Percentiles rank a stretch among this genome's conserved stretches.
Conservation (phyloP, 768 basidiomycete species). For the Boletus sp. region DNA sequence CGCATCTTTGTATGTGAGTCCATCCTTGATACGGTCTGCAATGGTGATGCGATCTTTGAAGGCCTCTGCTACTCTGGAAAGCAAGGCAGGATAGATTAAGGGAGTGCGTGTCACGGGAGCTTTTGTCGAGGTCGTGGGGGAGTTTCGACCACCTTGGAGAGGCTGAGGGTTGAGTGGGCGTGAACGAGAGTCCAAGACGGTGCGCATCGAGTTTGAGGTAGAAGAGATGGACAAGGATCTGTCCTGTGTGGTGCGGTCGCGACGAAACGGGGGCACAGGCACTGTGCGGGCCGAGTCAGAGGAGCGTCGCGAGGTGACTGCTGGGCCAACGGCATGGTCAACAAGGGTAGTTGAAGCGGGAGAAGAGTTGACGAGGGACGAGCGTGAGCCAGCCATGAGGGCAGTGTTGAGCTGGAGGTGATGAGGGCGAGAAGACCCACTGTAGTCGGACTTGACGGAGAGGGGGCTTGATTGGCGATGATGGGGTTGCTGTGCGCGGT, state of each 20-base stretch:
- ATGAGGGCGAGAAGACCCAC: slow-evolving; percentile 39
- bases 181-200: slow-evolving; percentile 40
- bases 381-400: slow-evolving; percentile 40
- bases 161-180: slow-evolving; percentile 33
- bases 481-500: slow-evolving; percentile 23
- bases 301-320: slow-evolving; percentile 50
- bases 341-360: slow-evolving; percentile 42
- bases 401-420: slow-evolving; percentile 62
- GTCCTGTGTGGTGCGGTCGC: slow-evolving; percentile 63
- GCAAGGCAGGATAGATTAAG: slow-evolving; percentile 90
- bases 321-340: slow-evolving; percentile 30
- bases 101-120: slow-evolving; percentile 53
- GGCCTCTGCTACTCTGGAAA: slow-evolving; percentile 92
- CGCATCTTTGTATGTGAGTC: slow-evolving; percentile 91
- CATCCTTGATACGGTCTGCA: slow-evolving; percentile 86
- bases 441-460: slow-evolving; percentile 40
- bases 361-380: slow-evolving; percentile 43
- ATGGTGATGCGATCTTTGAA: slow-evolving; percentile 81
- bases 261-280: slow-evolving; percentile 50
- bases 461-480: slow-evolving; percentile 37
- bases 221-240: slow-evolving; percentile 78
- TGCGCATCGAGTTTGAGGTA: slow-evolving; percentile 48
- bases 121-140: slow-evolving; percentile 36
- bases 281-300: slow-evolving; percentile 68
- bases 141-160: slow-evolving; percentile 40